Conservation (phyloP, 768 basidiomycete genomes). For the Pulveroboletus ravenelii region DNA sequence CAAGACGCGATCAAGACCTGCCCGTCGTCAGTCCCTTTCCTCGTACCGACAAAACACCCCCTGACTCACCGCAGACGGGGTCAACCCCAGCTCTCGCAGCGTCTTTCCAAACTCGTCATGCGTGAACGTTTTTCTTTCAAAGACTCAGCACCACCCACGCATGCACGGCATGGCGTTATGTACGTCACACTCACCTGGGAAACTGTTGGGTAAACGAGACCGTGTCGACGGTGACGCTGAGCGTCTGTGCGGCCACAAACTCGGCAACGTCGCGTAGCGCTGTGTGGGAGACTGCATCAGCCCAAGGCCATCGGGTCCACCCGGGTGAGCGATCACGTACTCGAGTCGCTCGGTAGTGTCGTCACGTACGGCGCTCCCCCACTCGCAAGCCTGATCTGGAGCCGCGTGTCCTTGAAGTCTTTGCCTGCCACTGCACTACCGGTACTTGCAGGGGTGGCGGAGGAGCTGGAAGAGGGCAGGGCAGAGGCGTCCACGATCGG, state of each 20-base stretch:
- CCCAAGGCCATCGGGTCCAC: neutral
- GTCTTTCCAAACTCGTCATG: conserved; percentile 72
- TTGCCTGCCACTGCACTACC: conserved; percentile 47
- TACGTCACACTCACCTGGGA: conserved; percentile 58
- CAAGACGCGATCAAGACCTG: conserved; percentile 53
- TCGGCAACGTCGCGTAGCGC: conserved; percentile 85
- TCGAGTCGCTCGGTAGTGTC: conserved; percentile 71
- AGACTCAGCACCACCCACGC: neutral
- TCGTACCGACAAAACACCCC: neutral
- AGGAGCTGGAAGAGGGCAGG: conserved; percentile 21
- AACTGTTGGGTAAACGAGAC: conserved; percentile 77
- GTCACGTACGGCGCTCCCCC: conserved; percentile 78
- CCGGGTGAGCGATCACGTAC: conserved; percentile 41
- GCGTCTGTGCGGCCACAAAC: conserved; percentile 71
- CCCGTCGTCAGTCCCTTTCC: neutral
- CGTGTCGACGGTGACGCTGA: conserved; percentile 69
- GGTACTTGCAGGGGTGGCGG: conserved; percentile 33
- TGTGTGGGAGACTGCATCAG: conserved; percentile 25
- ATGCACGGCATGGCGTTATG: neutral
- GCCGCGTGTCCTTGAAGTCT: conserved; percentile 81
- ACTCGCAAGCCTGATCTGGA: conserved; percentile 83
- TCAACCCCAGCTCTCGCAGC: conserved; percentile 79
- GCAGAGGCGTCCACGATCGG: conserved; percentile 33
- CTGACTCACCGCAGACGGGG: conserved; percentile 67
- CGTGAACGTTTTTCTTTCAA: conserved; percentile 58